Evolutionary conservation across 1,284 basidiomycete species (phyloP).

Genomic region (Rhodotorula sp.): DNA sequence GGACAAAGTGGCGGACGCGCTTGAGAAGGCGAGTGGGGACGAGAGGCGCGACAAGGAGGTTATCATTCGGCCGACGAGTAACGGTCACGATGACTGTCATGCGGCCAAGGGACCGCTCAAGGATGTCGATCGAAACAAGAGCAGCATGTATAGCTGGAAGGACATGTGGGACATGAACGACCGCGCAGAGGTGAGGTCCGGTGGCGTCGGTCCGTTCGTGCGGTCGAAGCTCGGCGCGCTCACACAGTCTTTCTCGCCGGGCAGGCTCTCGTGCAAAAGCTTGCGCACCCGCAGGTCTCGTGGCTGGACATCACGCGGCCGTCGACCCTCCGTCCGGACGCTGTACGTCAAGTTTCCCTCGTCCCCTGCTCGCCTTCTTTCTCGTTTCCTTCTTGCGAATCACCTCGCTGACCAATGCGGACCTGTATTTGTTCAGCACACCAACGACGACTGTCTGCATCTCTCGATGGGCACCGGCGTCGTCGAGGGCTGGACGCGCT

Average conservation of each 20-base stretch:
- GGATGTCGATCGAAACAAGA: not conserved
- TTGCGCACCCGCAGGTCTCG: not conserved
- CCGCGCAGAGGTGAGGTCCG: not conserved
- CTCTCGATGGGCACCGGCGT: slow-evolving; percentile 11
- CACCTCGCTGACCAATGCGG: no score
- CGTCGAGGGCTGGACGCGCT: slow-evolving; percentile 17
- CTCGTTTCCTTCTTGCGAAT: not conserved
- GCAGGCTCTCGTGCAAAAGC: not conserved
- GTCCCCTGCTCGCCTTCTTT: not conserved
- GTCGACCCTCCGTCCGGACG: not conserved
- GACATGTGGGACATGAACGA: slow-evolving; percentile 7
- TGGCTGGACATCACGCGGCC: slow-evolving; percentile 4
- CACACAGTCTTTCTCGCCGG: not conserved
- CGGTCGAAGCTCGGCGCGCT: not conserved
- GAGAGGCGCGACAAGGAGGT: slow-evolving; percentile 3
- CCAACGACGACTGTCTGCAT: slow-evolving; percentile 16
- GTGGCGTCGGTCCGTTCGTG: no score
- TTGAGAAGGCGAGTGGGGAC: not conserved
- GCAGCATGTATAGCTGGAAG: not conserved
- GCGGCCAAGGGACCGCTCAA: not conserved
- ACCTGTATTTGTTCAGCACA: not conserved
- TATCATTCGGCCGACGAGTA: slow-evolving; percentile 1
- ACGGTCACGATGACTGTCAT: slow-evolving; percentile 11
- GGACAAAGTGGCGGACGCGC: not conserved
- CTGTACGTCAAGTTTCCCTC: not conserved